Evolutionary conservation across 805 yeast species (phyloP).

Genomic region (Suhomyces sp.): DNA sequence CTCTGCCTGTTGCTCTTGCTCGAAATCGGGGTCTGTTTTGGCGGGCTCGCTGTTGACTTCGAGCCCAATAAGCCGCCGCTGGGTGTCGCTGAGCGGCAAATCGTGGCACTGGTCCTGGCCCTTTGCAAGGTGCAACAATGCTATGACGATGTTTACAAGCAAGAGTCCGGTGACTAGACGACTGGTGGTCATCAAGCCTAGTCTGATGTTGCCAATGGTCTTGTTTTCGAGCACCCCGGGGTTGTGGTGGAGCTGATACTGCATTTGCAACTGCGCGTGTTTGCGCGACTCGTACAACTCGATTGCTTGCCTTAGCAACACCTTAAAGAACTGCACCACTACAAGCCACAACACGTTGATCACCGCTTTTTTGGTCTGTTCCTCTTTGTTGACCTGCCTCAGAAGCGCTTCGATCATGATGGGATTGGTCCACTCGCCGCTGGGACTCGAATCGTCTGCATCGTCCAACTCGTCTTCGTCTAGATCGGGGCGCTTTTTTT

Average conservation of each 20-base stretch:
- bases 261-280: conserved; percentile 11
- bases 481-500: not conserved
- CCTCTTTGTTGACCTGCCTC: conserved; percentile 43
- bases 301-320: not conserved
- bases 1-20: conserved; percentile 15
- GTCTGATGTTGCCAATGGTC: conserved; percentile 4
- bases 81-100: conserved; percentile 46
- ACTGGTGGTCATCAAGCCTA: conserved; percentile 1
- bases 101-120: conserved; percentile 51
- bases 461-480: conserved; percentile 9
- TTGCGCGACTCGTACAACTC: conserved; percentile 3
- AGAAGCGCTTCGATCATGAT: conserved; percentile 42
- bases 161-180: conserved; percentile 21
- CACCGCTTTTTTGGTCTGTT: conserved; percentile 31
- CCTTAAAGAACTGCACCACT: conserved; percentile 22
- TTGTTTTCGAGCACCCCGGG: not conserved
- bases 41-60: conserved; percentile 4
- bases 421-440: conserved; percentile 40
- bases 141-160: conserved; percentile 22
- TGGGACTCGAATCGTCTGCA: conserved; percentile 2
- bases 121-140: conserved; percentile 28
- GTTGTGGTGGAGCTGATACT: conserved; percentile 10
- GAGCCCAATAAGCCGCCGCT: conserved; percentile 47
- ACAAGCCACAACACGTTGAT: conserved; percentile 25
- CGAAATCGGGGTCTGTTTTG: conserved; percentile 16